Evolutionary conservation across 1,284 basidiomycete genomes (phyloP).

Genomic region (Cerioporus squamosus): DNA sequence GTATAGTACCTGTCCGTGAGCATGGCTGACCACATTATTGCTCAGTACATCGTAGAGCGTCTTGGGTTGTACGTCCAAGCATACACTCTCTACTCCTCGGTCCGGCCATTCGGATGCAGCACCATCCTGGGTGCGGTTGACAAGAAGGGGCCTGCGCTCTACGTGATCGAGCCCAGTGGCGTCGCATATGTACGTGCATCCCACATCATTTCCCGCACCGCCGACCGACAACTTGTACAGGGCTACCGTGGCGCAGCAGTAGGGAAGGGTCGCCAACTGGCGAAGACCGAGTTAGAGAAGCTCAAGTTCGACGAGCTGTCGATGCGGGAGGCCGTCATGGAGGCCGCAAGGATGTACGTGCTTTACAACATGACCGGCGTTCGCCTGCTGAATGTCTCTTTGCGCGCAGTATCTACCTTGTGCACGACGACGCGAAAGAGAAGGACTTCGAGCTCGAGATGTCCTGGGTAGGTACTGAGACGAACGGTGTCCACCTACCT

Average conservation of each 20-base stretch:
- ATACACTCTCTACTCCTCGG: constrained; percentile 98
- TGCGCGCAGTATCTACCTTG: constrained; percentile 84
- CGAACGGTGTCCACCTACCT: constrained; percentile 76
- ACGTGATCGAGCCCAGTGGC: constrained; percentile 94
- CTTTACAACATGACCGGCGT: neutral
- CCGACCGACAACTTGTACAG: constrained; percentile 40
- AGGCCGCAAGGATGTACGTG: constrained; percentile 93
- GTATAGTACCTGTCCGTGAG: neutral
- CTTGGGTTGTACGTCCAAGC: constrained; percentile 91
- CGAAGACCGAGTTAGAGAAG: constrained; percentile 99
- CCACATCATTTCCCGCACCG: neutral
- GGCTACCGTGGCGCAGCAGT: constrained; percentile 94
- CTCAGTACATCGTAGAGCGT: constrained; percentile 81
- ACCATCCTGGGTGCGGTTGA: constrained; percentile 92
- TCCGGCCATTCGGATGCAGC: constrained; percentile 95
- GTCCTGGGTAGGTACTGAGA: constrained; percentile 94
- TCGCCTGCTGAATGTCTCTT: neutral
- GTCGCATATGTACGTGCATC: constrained; percentile 77
- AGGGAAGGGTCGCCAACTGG: constrained; percentile 95
- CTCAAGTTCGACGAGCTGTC: constrained; percentile 83
- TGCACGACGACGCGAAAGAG: constrained; percentile 97
- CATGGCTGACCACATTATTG: neutral
- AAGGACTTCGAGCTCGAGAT: constrained; percentile 98
- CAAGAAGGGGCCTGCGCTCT: constrained; percentile 87
- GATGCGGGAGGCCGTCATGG: constrained; percentile 84